These are phyloP conservation scores for Citrus medica DNA, from an alignment of 345 rosid species.

Conservation along the genomic window DNA sequence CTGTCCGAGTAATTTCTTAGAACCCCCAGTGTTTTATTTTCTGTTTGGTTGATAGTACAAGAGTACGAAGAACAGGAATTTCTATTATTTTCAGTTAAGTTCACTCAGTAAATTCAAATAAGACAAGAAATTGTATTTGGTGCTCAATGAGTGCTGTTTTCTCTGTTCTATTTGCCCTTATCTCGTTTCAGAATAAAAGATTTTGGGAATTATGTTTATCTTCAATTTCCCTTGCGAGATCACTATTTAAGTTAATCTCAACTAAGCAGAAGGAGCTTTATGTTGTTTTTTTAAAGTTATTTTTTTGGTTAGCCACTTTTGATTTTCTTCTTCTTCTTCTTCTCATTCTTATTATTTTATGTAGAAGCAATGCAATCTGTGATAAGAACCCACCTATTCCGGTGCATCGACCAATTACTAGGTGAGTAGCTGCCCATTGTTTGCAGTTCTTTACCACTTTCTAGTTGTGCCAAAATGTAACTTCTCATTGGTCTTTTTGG, in stretches of 20 bases:
- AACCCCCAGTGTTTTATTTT: background rate
- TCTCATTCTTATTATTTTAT: background rate
- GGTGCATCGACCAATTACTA: slow-evolving; percentile 77
- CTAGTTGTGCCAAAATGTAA: background rate
- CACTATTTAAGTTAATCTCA: background rate
- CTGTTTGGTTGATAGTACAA: background rate
- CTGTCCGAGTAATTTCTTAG: slow-evolving; percentile 48
- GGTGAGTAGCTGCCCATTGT: slow-evolving; percentile 38
- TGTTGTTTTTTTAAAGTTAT: background rate
- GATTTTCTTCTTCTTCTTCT: background rate
- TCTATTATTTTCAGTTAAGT: background rate
- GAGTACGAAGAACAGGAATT: background rate
- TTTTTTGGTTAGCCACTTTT: background rate
- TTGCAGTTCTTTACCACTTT: background rate
- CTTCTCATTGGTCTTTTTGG: background rate
- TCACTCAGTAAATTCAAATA: background rate
- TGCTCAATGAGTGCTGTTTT: background rate
- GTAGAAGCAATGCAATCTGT: slow-evolving; percentile 43
- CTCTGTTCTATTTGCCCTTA: background rate
- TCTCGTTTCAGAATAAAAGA: background rate
- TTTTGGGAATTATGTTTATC: background rate
- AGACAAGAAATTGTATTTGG: background rate
- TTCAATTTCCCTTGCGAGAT: background rate
- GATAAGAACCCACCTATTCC: slow-evolving; percentile 53
- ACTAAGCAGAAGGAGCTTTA: background rate